A percentile compares a stretch with the other conserved stretches of the same genome.
Conservation (phyloP, 108 stramenopile species). For the Cyclostephanos tholiformis region DNA sequence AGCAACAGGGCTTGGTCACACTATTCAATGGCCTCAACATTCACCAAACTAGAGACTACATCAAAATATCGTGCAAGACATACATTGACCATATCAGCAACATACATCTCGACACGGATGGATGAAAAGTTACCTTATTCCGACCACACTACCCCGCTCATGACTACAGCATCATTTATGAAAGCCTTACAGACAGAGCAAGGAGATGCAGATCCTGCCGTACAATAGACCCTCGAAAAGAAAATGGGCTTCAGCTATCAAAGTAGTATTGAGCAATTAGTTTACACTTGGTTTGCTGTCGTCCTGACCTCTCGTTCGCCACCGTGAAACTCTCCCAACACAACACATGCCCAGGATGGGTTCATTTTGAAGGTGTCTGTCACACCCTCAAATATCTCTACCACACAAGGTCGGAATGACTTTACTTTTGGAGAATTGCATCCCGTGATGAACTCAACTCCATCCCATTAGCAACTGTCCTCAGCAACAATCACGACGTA, state of each 20-base stretch:
- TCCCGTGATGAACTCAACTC: constrained; percentile 5
- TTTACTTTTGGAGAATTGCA: constrained; percentile 23
- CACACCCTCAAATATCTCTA: background rate
- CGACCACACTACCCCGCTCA: background rate
- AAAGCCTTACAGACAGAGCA: background rate
- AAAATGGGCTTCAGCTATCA: background rate
- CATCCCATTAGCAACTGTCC: background rate
- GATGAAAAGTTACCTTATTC: too few species aligned
- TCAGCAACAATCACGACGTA: background rate
- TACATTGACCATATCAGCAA: background rate
- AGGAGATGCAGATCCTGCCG: background rate
- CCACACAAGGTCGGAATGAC: background rate
- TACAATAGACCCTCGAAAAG: background rate
- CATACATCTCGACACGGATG: background rate
- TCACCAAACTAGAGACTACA: too few species aligned
- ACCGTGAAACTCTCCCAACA: too few species aligned
- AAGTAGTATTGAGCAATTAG: background rate
- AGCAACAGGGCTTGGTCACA: background rate
- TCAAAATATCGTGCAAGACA: too few species aligned
- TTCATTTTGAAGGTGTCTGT: background rate
- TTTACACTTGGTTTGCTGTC: background rate
- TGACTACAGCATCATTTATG: background rate
- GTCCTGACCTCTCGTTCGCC: background rate
- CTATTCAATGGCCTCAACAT: too few species aligned
- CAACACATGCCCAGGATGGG: background rate